Evolutionary conservation across 148 eudicot species (phyloP), one percentile per base, ranked within the genome.

Genomic region (Persicaria maculosa): DNA sequence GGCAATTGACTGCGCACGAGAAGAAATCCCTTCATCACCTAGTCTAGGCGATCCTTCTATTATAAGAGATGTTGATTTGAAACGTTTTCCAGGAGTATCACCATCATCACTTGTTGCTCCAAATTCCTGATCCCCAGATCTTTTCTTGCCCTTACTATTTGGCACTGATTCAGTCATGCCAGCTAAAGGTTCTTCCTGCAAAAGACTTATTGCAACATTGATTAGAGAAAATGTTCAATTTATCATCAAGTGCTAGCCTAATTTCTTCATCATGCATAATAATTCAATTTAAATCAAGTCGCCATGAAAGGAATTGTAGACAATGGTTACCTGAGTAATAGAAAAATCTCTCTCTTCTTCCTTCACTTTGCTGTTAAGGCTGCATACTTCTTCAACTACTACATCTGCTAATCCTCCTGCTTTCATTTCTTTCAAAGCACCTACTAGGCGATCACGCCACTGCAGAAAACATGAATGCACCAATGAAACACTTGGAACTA

Each of bases 401-500:
- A 79, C 73, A 68, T 84, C 96, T 55, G 86, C 81, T 58, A 81
- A 67, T 47, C 75, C 87, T 68, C 89, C 98, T 71, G 85, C 88
- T 76, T 88, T 83, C 86, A 89, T 75, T 81, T 88, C 97, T 78
- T 79, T 77, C 50, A 95, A 80, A 75, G 99, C 97, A 86, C 75
- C 85, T 78, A 89, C 83, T 64, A 95, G 78, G 57, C 99, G 97
- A 79, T 92, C 94, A 69, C 87, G 85, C 99, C 99, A 95, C 99
- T 95, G 72, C 75, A 83, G 53, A 80, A 57, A 22, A 75, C 72
- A 79, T 64, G 74, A 46, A 58, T 12, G 9, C 69, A 59, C 36
- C 4, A 47, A 48, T n/a, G 31, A 54, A 22, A 74, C 17, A 68
- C 16, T 61, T 62, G 25, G 57, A 62, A 36, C 53, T 45, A 8